Conservation (phyloP, 2,329 filamentous ascomycete genomes). For the Diaporthe ilicicola region DNA sequence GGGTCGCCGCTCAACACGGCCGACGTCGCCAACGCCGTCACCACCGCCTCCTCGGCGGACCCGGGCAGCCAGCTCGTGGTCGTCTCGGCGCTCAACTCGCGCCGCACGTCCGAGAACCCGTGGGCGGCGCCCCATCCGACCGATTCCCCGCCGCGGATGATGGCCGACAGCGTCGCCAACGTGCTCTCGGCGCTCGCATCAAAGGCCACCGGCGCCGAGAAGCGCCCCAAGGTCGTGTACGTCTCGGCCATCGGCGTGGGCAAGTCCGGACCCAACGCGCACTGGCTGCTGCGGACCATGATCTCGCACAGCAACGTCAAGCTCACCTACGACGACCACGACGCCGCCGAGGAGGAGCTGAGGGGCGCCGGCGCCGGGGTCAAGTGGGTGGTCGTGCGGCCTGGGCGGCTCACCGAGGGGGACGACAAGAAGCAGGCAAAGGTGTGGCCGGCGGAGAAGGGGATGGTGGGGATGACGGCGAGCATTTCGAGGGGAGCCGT, state of each 20-base stretch:
- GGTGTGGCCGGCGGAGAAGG: background rate
- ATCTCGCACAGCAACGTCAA: constrained; percentile 8
- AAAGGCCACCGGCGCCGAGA: too few relatives aligned
- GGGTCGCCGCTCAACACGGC: background rate
- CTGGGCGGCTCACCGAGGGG: background rate
- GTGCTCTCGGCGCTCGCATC: background rate
- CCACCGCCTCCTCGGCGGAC: background rate
- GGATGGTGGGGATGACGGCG: constrained; percentile 13
- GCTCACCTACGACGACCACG: constrained; percentile 10
- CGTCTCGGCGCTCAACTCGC: constrained; percentile 1
- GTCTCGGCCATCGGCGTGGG: constrained; percentile 12
- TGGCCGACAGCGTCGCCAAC: constrained; percentile 16
- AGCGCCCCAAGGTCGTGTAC: background rate
- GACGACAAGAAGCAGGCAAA: background rate
- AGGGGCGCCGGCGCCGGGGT: background rate
- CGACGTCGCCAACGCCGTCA: background rate
- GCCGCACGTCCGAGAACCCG: constrained; percentile 16
- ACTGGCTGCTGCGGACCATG: constrained; percentile 5
- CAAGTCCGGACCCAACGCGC: constrained; percentile 2
- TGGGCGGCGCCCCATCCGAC: constrained; percentile 6
- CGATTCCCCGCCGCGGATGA: constrained; percentile 14
- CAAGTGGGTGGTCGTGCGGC: background rate
- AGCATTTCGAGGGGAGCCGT: background rate
- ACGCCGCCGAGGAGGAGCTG: constrained; percentile 1
- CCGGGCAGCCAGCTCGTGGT: background rate